Conservation (phyloP, 805 yeast species). For the Saturnispora gosingensis region DNA sequence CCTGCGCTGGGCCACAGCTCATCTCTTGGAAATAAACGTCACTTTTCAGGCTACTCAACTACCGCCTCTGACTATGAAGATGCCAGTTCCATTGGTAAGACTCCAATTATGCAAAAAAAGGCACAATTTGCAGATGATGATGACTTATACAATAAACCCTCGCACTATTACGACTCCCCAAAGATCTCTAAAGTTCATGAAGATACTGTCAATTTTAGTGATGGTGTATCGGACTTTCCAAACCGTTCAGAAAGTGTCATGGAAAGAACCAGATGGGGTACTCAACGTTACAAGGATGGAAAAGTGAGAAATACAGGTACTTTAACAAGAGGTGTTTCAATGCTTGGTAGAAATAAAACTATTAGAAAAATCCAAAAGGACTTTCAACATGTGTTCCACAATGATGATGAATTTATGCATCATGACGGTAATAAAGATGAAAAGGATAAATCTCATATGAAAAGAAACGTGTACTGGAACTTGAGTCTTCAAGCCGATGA, state of each 20-base stretch:
- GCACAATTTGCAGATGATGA: conserved; percentile 13
- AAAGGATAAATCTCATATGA: conserved; percentile 21
- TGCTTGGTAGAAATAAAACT: conserved; percentile 46
- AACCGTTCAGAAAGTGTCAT: conserved; percentile 41
- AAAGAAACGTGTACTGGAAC: conserved; percentile 51
- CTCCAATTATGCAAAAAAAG: conserved; percentile 19
- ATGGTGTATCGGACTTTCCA: conserved; percentile 18
- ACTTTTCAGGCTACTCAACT: conserved; percentile 14
- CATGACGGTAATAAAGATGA: conserved; percentile 28
- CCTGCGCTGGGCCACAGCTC: conserved; percentile 12
- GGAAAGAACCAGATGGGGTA: conserved; percentile 85
- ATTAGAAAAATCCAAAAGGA: conserved; percentile 23
- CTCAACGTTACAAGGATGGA: conserved; percentile 69
- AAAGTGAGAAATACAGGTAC: conserved; percentile 32
- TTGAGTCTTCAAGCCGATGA: conserved; percentile 48
- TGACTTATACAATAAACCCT: conserved; percentile 2
- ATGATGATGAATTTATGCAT: conserved; percentile 14
- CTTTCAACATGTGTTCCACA: conserved; percentile 14
- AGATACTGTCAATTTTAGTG: conserved; percentile 17
- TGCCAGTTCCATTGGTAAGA: conserved; percentile 17
- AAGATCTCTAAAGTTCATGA: neutral
- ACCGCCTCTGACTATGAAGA: conserved; percentile 13
- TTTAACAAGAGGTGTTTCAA: conserved; percentile 8
- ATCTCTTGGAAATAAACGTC: conserved; percentile 10
- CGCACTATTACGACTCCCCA: neutral